phyloP scores from a whole-genome alignment of 140 eudicot genomes.

The Ambrosia hybrid region DNA sequence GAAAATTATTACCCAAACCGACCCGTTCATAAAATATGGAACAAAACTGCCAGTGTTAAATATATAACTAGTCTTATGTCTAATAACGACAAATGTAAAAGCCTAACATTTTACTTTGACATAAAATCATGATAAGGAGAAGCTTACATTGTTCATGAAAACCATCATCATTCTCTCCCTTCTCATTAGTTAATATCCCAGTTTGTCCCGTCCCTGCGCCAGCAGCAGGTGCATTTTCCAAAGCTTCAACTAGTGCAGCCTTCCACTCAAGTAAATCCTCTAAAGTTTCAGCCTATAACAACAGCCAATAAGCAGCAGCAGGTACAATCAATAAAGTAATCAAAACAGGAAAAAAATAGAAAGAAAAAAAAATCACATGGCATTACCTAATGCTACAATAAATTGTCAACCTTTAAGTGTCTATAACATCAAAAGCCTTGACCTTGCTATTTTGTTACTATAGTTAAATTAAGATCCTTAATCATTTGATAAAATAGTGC shows the following conservation, averaged over 20 bases:
- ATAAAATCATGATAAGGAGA: constrained; percentile 17
- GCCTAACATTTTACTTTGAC: constrained; percentile 2
- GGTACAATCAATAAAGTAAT: neutral
- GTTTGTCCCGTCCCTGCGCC: constrained; percentile 58
- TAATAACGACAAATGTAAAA: no score
- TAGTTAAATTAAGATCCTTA: no score
- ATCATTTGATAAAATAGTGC: no score
- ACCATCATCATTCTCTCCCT: constrained; percentile 51
- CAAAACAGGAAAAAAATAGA: no score
- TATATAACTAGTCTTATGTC: no score
- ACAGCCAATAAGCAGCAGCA: constrained; percentile 22
- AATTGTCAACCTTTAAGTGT: neutral
- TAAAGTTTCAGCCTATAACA: constrained; percentile 83
- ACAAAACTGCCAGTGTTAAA: no score
- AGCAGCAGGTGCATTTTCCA: constrained; percentile 82
- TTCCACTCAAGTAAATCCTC: constrained; percentile 92
- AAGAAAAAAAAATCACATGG: no score
- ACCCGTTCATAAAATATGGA: no score
- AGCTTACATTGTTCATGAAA: constrained; percentile 61
- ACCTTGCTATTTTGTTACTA: no score
- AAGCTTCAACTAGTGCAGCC: constrained; percentile 84
- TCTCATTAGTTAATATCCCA: constrained; percentile 62
- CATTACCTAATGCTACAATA: neutral
- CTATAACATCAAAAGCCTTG: no score
- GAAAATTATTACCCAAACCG: no score